A percentile compares a stretch with the other conserved stretches of the same genome.
phyloP scores from a whole-genome alignment of 352 stramenopile species.

The Globisporangium rhizosaccharum region DNA sequence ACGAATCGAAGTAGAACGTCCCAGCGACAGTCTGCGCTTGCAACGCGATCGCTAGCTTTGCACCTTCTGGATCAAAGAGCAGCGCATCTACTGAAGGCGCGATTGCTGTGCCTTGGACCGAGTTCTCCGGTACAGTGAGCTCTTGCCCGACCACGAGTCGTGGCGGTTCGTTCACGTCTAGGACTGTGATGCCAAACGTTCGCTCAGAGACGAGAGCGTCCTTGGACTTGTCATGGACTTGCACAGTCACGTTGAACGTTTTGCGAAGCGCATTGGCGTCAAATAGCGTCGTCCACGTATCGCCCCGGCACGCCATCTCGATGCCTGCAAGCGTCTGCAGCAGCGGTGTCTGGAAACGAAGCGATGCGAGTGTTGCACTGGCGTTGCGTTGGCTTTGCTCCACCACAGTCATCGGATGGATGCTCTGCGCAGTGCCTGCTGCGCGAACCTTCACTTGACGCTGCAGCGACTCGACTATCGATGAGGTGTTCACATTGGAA shows the following conservation, averaged over 20 bases:
- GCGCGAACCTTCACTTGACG: background rate
- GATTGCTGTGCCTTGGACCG: background rate
- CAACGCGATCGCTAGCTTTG: conserved; percentile 10
- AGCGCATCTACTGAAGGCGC: conserved; percentile 2
- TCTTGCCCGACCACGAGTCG: background rate
- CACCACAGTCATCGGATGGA: background rate
- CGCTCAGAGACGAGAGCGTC: conserved; percentile 17
- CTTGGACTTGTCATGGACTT: conserved; percentile 31
- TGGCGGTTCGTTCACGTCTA: conserved; percentile 9
- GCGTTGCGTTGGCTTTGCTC: background rate
- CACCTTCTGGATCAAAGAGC: conserved; percentile 10
- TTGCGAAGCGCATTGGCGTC: conserved; percentile 28
- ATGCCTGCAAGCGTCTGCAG: conserved; percentile 13
- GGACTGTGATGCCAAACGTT: conserved; percentile 10
- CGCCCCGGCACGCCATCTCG: conserved; percentile 24
- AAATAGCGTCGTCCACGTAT: conserved; percentile 29
- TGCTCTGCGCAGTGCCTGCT: background rate
- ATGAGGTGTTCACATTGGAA: background rate
- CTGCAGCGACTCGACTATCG: conserved; percentile 2
- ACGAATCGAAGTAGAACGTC: conserved; percentile 44
- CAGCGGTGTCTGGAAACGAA: conserved; percentile 5
- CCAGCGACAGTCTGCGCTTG: conserved; percentile 26
- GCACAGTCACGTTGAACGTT: conserved; percentile 25
- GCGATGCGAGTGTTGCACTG: background rate
- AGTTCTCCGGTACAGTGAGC: conserved; percentile 2